phyloP scores from a whole-genome alignment of 2,329 filamentous ascomycete genomes.

The Cucurbitaria berberidis region DNA sequence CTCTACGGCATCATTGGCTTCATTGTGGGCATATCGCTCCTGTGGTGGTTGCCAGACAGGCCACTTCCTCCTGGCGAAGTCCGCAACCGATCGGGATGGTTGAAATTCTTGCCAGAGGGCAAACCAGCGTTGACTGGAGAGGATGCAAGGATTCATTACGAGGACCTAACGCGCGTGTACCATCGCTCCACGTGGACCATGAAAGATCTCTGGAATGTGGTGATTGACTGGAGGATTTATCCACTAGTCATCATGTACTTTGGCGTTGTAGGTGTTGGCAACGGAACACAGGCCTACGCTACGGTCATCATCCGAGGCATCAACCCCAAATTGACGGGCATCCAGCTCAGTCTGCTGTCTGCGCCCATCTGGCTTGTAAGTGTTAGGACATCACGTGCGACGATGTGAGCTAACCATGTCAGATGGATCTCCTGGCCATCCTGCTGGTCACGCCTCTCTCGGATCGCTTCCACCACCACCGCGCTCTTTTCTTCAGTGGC shows the following conservation, averaged over 20 bases:
- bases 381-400: constrained; percentile 18
- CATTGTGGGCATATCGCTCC: constrained; percentile 71
- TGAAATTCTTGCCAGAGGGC: constrained; percentile 70
- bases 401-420: constrained; percentile 10
- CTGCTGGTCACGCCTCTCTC: constrained; percentile 83
- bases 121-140: constrained; percentile 76
- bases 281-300: constrained; percentile 86
- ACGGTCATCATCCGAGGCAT: constrained; percentile 85
- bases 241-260: constrained; percentile 91
- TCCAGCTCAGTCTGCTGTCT: constrained; percentile 81
- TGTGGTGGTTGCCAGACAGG: constrained; percentile 92
- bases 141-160: constrained; percentile 82
- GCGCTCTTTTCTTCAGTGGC: constrained; percentile 79
- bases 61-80: constrained; percentile 74
- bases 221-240: constrained; percentile 89
- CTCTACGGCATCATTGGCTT: constrained; percentile 80
- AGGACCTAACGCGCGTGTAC: constrained; percentile 81
- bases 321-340: constrained; percentile 72
- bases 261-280: constrained; percentile 89
- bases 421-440: constrained; percentile 90
- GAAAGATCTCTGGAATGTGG: constrained; percentile 70
- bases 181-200: constrained; percentile 75
- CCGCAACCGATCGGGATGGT: constrained; percentile 58
- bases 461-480: constrained; percentile 82
- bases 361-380: constrained; percentile 90